Percentiles rank a stretch among this genome's conserved stretches.
phyloP scores from a whole-genome alignment of 805 yeast species.

The Myxozyma udenii region DNA sequence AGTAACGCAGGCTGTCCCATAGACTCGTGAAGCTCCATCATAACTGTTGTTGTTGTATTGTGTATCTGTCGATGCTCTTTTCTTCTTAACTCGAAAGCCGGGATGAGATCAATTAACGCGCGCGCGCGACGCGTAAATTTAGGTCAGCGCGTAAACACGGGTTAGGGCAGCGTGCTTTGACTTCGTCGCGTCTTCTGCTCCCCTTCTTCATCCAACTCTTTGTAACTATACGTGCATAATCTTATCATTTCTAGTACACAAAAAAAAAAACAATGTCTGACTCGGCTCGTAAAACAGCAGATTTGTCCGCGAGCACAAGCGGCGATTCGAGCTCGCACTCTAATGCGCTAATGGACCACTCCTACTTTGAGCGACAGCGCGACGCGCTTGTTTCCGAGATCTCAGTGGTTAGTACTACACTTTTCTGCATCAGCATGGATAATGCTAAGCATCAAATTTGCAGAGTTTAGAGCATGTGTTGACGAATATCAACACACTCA shows the following conservation, averaged over 20 bases:
- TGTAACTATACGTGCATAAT: too few relatives aligned
- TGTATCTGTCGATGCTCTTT: too few relatives aligned
- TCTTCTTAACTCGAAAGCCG: too few relatives aligned
- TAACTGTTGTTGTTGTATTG: too few relatives aligned
- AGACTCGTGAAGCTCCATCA: too few relatives aligned
- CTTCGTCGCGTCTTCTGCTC: background rate
- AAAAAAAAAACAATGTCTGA: too few relatives aligned
- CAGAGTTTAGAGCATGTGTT: conserved; percentile 58
- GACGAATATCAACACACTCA: conserved; percentile 60
- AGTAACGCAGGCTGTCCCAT: too few relatives aligned
- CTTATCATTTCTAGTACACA: too few relatives aligned
- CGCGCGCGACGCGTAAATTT: too few relatives aligned
- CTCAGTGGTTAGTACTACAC: conserved; percentile 37
- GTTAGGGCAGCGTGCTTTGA: conserved; percentile 1
- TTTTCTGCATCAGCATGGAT: conserved; percentile 32
- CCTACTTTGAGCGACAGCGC: conserved; percentile 58
- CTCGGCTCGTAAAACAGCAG: too few relatives aligned
- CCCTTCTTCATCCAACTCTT: background rate
- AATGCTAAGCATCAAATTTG: background rate
- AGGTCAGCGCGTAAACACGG: conserved; percentile 1
- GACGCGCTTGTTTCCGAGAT: conserved; percentile 59
- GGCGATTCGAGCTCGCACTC: too few relatives aligned
- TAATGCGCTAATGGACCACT: conserved; percentile 7
- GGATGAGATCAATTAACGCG: too few relatives aligned
- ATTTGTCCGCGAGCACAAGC: background rate